A percentile compares a stretch with the other conserved stretches of the same genome.
These are phyloP conservation scores for Neonectria punicea DNA, from an alignment of 2,329 filamentous ascomycete genomes.

Conservation along the genomic window DNA sequence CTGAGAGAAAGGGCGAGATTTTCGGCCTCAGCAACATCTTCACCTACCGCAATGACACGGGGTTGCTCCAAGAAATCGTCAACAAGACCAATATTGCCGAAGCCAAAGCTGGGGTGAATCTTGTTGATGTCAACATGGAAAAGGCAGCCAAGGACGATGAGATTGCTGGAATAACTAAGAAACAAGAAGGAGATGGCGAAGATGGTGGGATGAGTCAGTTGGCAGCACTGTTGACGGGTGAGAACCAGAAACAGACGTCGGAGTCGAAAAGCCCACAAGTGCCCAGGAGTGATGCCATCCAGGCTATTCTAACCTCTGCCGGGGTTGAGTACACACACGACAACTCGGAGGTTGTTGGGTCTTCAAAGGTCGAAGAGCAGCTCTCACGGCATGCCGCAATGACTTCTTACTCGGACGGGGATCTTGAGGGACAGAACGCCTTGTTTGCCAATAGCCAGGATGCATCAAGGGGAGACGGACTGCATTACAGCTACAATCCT, in stretches of 20 bases:
- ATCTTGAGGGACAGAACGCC: conserved; percentile 61
- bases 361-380: conserved; percentile 88
- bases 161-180: conserved; percentile 54
- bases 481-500: conserved; percentile 70
- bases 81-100: conserved; percentile 99
- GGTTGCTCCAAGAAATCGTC: conserved; percentile 92
- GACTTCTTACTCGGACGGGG: conserved; percentile 56
- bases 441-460: conserved; percentile 67
- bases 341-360: conserved; percentile 93
- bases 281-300: conserved; percentile 76
- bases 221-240: conserved; percentile 61
- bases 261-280: conserved; percentile 51
- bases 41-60: conserved; percentile 79
- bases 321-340: conserved; percentile 97
- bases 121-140: conserved; percentile 80
- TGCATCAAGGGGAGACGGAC: conserved; percentile 43
- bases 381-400: conserved; percentile 81
- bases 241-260: conserved; percentile 56
- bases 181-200: conserved; percentile 64
- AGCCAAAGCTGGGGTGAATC: conserved; percentile 82
- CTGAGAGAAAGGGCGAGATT: conserved; percentile 87
- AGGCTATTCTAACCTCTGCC: conserved; percentile 87
- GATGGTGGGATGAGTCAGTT: conserved; percentile 79
- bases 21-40: conserved; percentile 92
- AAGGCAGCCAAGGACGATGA: conserved; percentile 67